Base-by-base conservation (phyloP, 129 eudicot species). In the Erigeron canadensis region DNA sequence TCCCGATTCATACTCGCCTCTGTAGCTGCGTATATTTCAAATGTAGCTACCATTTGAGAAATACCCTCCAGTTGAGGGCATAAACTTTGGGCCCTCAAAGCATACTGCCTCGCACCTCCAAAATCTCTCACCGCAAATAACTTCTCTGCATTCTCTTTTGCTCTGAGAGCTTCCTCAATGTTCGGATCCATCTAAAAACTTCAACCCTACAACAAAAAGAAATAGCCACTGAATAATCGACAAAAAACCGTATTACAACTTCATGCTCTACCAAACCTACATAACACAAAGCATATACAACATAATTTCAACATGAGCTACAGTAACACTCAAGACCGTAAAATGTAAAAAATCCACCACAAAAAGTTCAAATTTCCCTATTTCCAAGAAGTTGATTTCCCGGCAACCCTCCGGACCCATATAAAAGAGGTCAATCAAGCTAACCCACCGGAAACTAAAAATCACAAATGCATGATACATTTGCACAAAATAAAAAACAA, bases 31-130 rank as follows among this genome's bases (percentile, higher is more conserved):
- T 87, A 85, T 57, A 89, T 88, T 69, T 83, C 96, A 68, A 87
- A 93, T 2, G 98, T 93, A 51, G 96, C 95, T 70, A 87, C 95
- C 98, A 93, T 93, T 66, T 93, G 96, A 42, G 90, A 74, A 45
- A 93, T 80, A 12, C 98, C 98, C 75, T 93, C 98, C 22, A 93
- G 77, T 64, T 84, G 84, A 71, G 96, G 95, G 79, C 87, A 89
- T 59, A 93, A 58, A 55, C 50, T 75, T 71, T 93, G 98, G 64
- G 98, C 98, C 73, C 87, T 81, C 23, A 85, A 59, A 62, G 98
- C 98, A 77, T 67, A 80, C 57, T 82, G 89, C 55, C 67, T 87
- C 1, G 98, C 98, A n/a, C 89, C 96, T 0, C 67, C 64, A 72
- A 76, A 89, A 71, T 93, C 91, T 73, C 69, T 82, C 79, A 81